Base-by-base conservation (phyloP, 1,284 basidiomycete genomes). In the Tremellales sp. region DNA sequence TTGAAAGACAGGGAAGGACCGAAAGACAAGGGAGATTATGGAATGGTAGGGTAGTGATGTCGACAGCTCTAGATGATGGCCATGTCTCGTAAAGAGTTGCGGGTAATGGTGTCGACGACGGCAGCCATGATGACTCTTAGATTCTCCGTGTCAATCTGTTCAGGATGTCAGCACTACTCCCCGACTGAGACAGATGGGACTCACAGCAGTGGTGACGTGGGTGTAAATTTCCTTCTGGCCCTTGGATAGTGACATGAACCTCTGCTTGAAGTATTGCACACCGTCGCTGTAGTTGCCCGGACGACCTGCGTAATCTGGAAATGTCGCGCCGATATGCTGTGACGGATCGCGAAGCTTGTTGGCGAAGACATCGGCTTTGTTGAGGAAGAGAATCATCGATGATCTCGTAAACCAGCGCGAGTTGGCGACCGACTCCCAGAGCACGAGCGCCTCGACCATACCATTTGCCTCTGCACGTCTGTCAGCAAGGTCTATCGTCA, bases 401-500 rank as follows among this genome's bases (percentile, higher is more conserved):
- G 36, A 39, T 39, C 19, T 39, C 10, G 36, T 19, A 17, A 39
- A 39, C 36, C 36, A 74, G 40, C 66, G 87, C 21, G 87, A 89
- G 68, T 89, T 87, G 75, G 87, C 88, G 77, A 92, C 89, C 39
- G 89, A 92, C 66, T 93, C 90, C 83, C 90, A 96, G 42, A 96
- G 89, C 43, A 89, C 89, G 81, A 96, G 84, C 0, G 91, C 88
- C 64, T 94, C 92, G 75, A 91, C 86, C 90, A 96, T 94, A 89
- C 89, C 91, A 89, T 94, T 84, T 87, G 89, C 73, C 89, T 92
- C 86, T 89, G 61, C 11, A n/a, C n/a, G n/a, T n/a, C n/a, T 31
- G 29, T 31, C 29, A 31, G 29, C 29, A 15, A 8, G 29, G 15
- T n/a, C n/a, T n/a, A n/a, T n/a, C n/a, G n/a, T n/a, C n/a, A 31